Base-by-base conservation (phyloP, 306 rosid species). In the Comarum palustre region DNA sequence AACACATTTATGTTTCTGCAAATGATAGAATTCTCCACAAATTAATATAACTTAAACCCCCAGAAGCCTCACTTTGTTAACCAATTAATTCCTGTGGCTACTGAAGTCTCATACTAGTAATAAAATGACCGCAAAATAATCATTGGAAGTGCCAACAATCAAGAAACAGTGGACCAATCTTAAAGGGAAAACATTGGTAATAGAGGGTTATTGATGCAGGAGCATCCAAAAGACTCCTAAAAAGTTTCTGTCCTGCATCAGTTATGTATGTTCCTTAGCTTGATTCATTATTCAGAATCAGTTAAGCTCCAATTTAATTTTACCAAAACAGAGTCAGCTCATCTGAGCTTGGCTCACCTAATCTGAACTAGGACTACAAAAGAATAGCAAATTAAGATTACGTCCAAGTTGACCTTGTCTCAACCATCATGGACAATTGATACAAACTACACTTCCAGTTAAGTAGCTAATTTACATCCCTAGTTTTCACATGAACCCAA, bases 1-100 rank as follows among this genome's bases (percentile, higher is more conserved):
- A 74, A 95, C 88, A 77, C 99, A 91, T 84, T 95, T 95, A 54
- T 90, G 87, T 72, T 81, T 88, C 99, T 95, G 96, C 81, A 81
- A 62, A 66, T 55, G 71, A 73, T 62, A 75, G 13, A 74, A 25
- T 73, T 51, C 78, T 72, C 17, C 4, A 7, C 38, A 47, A 32
- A 25, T 75, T 75, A 69, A 81, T 39, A 73, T 42, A 66, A 45
- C 51, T 14, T 39, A 72, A 29, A 41, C 32, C 11, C 58, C 10
- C 58, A 19, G 36, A 75, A 63, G 10, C 10, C 63, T 34, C 32
- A 58, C 22, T 67, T 42, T 75, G 8, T 54, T 32, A 76, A 13
- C 34, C 31, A 67, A 43, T n/a, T 24, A 41, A 31, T 17, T 54
- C 20, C 2, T 15, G 25, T 59, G 68, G 31, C 13, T 2, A 57